Evolutionary conservation across 352 stramenopile species (phyloP).

Genomic region (Pelagophyceae sp.): DNA sequence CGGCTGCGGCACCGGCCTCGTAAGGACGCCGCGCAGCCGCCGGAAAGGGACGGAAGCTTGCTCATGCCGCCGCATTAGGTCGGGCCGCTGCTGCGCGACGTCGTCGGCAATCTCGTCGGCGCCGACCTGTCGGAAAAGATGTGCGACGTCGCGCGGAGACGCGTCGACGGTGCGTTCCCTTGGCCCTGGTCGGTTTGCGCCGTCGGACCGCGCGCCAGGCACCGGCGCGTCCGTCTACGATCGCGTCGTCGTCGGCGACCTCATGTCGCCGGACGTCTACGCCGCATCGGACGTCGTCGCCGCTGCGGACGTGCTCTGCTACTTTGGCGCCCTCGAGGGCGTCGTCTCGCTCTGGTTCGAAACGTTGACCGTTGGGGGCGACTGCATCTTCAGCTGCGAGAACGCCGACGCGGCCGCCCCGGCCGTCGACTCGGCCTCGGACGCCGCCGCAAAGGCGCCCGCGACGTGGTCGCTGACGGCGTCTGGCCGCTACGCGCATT

Average conservation of each 20-base stretch:
- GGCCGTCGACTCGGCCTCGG: constrained; percentile 18
- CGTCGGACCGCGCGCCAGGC: constrained; percentile 30
- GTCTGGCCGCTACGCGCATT: constrained; percentile 49
- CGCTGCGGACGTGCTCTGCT: constrained; percentile 53
- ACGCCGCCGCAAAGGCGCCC: too few relatives aligned
- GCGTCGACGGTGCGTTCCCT: too few relatives aligned
- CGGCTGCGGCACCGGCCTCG: constrained; percentile 48
- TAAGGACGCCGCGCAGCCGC: too few relatives aligned
- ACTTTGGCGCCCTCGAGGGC: constrained; percentile 45
- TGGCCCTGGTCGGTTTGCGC: too few relatives aligned
- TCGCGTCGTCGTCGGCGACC: background rate
- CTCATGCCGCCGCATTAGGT: too few relatives aligned
- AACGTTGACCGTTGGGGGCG: constrained; percentile 28
- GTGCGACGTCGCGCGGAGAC: constrained; percentile 43
- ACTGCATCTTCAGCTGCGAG: constrained; percentile 50
- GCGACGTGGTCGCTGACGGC: constrained; percentile 41
- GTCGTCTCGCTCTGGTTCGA: constrained; percentile 42
- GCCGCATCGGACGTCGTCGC: constrained; percentile 43
- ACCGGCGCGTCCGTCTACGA: background rate
- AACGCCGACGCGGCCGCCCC: constrained; percentile 35
- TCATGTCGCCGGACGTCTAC: background rate
- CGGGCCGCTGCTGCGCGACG: constrained; percentile 32
- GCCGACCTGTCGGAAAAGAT: constrained; percentile 51
- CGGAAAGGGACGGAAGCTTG: too few relatives aligned
- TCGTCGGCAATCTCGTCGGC: constrained; percentile 35